Base-by-base conservation (phyloP, 495 filamentous ascomycete species). In the Penicillium malachiteum region DNA sequence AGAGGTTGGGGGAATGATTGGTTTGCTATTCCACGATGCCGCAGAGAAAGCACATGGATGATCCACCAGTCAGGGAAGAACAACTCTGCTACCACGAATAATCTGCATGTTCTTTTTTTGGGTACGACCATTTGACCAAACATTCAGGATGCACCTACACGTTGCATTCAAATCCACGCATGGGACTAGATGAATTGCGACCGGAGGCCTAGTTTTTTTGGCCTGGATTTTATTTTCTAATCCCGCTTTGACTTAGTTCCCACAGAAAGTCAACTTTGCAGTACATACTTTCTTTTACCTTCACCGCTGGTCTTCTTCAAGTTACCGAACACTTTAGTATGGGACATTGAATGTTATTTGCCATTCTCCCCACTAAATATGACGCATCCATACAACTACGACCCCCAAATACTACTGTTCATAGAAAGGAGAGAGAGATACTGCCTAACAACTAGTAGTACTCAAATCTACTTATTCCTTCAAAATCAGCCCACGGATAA, bases 1-100 rank as follows among this genome's bases (percentile, higher is more conserved):
- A 52, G 17, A 33, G 35, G 48, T 34, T 68, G 42, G 16, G 10
- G 6, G 39, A 31, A 11, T 65, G 57, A 72, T 74, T 72, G 70
- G 70, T 59, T 51, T 54, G 54, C 65, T 62, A 72, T 66, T 69
- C 62, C 58, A 67, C 68, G 60, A 68, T 59, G 43, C 48, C 52
- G 58, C 50, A 21, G 38, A 52, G 44, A 43, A 35, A 46, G 42
- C 34, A 34, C 42, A 38, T 58, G 43, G 47, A 38, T 40, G 34
- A 54, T 46, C 43, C 50, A 33, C 60, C 56, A 58, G 34, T 50
- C 37, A 54, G 33, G 14, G 32, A 17, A 18, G 38, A 50, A 50
- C 48, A 18, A 37, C 33, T 50, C 48, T 30, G 17, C 21, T 38
- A 17, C n/a, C 21, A 13, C 48, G 38, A n/a, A 13, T 38, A 38